Percentiles rank a stretch among this genome's conserved stretches.
Evolutionary conservation across 768 basidiomycete species (phyloP).

Genomic region (Kwoniella europaea): DNA sequence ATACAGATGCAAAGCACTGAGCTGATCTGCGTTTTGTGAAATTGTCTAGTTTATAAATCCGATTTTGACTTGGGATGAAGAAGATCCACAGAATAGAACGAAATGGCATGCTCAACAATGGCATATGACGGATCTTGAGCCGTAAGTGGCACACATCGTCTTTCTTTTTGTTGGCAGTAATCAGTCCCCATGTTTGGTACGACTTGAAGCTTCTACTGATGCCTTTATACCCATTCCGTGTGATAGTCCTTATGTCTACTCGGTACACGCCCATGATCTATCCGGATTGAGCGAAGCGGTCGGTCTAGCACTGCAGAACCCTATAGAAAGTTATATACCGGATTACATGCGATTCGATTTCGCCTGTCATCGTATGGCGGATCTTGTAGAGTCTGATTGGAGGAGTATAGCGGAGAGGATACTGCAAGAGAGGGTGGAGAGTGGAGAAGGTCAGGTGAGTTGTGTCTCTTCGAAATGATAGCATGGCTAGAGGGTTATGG

Average conservation of each 20-base stretch:
- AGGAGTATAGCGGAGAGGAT: constrained; percentile 25
- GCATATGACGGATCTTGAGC: constrained; percentile 51
- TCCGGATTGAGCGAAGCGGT: constrained; percentile 31
- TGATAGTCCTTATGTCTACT: constrained; percentile 50
- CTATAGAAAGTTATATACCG: constrained; percentile 46
- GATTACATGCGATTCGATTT: constrained; percentile 45
- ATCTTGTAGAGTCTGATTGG: constrained; percentile 47
- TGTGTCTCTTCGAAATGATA: background rate
- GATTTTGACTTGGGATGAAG: constrained; percentile 45
- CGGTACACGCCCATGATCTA: constrained; percentile 44
- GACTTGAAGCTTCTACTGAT: too few relatives aligned
- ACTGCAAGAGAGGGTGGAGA: constrained; percentile 31
- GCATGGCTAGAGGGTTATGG: background rate
- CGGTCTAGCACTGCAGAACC: constrained; percentile 29
- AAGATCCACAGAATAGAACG: constrained; percentile 40
- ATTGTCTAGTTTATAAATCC: constrained; percentile 48
- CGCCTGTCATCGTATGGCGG: constrained; percentile 30
- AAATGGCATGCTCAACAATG: constrained; percentile 51
- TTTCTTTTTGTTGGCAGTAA: too few relatives aligned
- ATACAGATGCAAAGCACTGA: background rate
- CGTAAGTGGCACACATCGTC: constrained; percentile 35
- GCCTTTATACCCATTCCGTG: background rate
- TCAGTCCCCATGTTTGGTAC: too few relatives aligned
- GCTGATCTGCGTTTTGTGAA: background rate
- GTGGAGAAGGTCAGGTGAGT: constrained; percentile 33